Evolutionary conservation across 345 rosid species (phyloP).

Genomic region (Aquilaria malaccensis): DNA sequence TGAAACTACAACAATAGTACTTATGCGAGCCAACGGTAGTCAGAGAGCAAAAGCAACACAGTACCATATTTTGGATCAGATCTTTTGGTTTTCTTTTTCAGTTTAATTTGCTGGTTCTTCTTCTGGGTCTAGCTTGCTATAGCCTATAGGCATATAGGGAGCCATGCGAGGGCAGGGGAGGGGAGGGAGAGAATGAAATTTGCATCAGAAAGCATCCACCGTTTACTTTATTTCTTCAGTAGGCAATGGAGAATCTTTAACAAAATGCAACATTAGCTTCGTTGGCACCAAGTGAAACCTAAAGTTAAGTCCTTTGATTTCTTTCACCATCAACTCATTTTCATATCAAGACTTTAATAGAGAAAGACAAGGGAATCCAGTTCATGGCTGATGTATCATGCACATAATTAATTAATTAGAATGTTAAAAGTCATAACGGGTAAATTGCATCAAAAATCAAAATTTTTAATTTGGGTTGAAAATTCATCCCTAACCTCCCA

Average conservation of each 20-base stretch:
- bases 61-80: slow-evolving; percentile 11
- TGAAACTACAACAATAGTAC: background rate
- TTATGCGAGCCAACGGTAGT: background rate
- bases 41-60: slow-evolving; percentile 17
- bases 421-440: too few species aligned
- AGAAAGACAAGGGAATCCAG: slow-evolving; percentile 35
- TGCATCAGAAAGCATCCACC: slow-evolving; percentile 56
- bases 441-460: too few species aligned
- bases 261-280: slow-evolving; percentile 39
- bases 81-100: slow-evolving; percentile 11
- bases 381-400: slow-evolving; percentile 38
- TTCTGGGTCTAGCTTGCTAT: background rate
- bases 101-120: slow-evolving; percentile 1
- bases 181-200: slow-evolving; percentile 22
- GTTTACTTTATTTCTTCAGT: slow-evolving; percentile 25
- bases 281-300: slow-evolving; percentile 40
- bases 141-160: too few species aligned
- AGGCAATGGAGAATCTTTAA: slow-evolving; percentile 50
- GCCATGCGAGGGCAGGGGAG: background rate
- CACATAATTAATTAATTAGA: too few species aligned
- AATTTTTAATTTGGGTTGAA: too few species aligned
- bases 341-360: slow-evolving; percentile 19
- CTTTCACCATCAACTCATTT: slow-evolving; percentile 18
- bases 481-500: too few species aligned
- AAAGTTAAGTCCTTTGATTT: slow-evolving; percentile 38